Base-by-base conservation (phyloP, 176 grass and related monocot species). In the Otatea glauca region DNA sequence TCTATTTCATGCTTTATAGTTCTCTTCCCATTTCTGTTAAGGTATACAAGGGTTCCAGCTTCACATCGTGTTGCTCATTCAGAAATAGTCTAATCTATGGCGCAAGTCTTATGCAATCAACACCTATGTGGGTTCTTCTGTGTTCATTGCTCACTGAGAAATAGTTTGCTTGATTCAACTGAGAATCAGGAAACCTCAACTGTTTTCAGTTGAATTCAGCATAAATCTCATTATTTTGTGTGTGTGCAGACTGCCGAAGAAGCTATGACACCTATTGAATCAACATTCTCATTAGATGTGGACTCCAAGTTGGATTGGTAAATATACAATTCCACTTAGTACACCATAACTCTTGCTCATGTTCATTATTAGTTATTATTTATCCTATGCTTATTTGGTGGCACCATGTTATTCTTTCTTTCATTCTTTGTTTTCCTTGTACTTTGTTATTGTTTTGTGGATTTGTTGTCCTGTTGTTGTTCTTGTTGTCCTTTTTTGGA, bases 211-310 rank as follows among this genome's bases (percentile, higher is more conserved):
- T 75, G 23, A 72, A 38, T 76, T 64, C 7, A n/a, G 50, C 64
- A 55, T 12, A 60, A 81, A 79, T 67, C 39, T 92, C 51, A 77
- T 51, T 60, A 43, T 71, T 63, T 20, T 69, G 17, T 83, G 39
- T 91, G 54, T 88, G 24, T 86, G 79, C 93, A 99, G 97, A 99
- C 97, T 89, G 97, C 97, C 51, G 84, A 94, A 82, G 93, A 91
- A 34, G 97, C 97, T 88, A 99, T 99, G 93, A 99, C 97, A 81
- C 97, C 97, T 88, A 99, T 99, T 70, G 97, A 99, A 63, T 99
- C 97, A 79, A 99, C 97, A 79, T 99, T 99, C 76, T 99, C 97
- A 47, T 86, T 99, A 82, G 97, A 96, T 83, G 97, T 99, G 76
- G 92, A 99, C 87, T 99, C 97, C 76, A 99, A 99, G 70, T 84